Base-by-base conservation (phyloP, 495 filamentous ascomycete species). In the Entonaema liquescens region DNA sequence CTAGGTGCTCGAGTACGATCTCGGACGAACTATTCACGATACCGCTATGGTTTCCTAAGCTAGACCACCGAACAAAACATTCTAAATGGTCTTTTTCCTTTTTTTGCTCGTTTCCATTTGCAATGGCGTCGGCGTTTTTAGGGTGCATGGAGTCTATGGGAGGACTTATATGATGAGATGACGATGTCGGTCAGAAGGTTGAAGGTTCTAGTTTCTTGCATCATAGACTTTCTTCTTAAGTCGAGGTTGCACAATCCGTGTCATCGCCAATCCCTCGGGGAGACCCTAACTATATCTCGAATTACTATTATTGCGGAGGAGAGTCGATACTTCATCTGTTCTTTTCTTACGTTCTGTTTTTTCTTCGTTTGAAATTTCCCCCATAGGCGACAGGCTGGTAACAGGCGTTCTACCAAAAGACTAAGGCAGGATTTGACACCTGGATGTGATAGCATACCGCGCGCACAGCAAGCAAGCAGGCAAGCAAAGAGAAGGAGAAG, bases 11-110 rank as follows among this genome's bases (percentile, higher is more conserved):
- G 54, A 62, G 59, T 65, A 70, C 66, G 73, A 77, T 76, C 73
- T 76, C 67, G 63, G 67, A 74, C 58, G 74, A 71, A 62, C 66
- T 67, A 72, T 75, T 71, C 68, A 76, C 60, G 75, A 76, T 72
- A 67, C 71, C 26, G 42, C 70, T 65, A 71, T 59, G 31, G 58
- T 67, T 66, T 65, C 61, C 55, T 42, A 5, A 66, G 49, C 60
- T 59, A 33, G 59, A 55, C 42, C 44, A 65, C 29, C 65, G 29
- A 64, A 47, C 58, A 65, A 50, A 62, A 49, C 40, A 36, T 64
- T 66, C 31, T 26, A 31, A 7, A 67, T 59, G 62, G 31, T 58
- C 25, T 65, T 36, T 33, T 64, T 71, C 28, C 47, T 71, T 44
- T 62, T 59, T 68, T 65, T 56, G 29, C 29, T 40, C 31, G 29